These are phyloP conservation scores for Centrapalus pauciflorus DNA, from an alignment of 129 eudicot species.

Conservation along the genomic window DNA sequence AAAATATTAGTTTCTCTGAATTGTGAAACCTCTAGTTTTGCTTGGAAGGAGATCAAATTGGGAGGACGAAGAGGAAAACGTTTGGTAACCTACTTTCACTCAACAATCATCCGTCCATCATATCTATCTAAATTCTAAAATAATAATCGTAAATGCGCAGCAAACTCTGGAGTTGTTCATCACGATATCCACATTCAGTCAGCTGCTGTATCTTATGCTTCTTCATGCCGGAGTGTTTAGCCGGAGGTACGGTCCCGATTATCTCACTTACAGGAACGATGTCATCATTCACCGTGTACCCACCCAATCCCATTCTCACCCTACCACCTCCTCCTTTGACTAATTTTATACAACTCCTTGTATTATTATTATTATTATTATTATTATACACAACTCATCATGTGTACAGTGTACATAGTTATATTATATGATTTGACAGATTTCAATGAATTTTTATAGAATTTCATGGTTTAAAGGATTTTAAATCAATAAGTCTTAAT, in stretches of 20 bases:
- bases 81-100: slow-evolving; percentile 31
- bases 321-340: slow-evolving; percentile 16
- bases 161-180: slow-evolving; percentile 75
- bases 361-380: too few relatives aligned
- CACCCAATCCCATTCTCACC: slow-evolving; percentile 5
- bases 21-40: slow-evolving; percentile 40
- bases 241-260: slow-evolving; percentile 50
- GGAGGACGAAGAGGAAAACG: slow-evolving; percentile 83
- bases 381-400: too few relatives aligned
- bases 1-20: too few relatives aligned
- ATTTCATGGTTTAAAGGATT: too few relatives aligned
- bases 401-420: too few relatives aligned
- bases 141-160: slow-evolving; percentile 16
- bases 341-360: too few relatives aligned
- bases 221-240: slow-evolving; percentile 63
- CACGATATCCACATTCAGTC: slow-evolving; percentile 56
- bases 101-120: not conserved
- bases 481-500: too few relatives aligned
- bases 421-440: too few relatives aligned
- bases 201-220: slow-evolving; percentile 59
- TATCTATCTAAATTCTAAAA: not conserved
- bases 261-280: slow-evolving; percentile 18
- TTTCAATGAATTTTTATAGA: too few relatives aligned
- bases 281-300: slow-evolving; percentile 19
- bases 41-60: slow-evolving; percentile 74